A percentile compares a stretch with the other conserved stretches of the same genome.
Conservation (phyloP, 2,329 filamentous ascomycete species). For the Monosporascus sp. region DNA sequence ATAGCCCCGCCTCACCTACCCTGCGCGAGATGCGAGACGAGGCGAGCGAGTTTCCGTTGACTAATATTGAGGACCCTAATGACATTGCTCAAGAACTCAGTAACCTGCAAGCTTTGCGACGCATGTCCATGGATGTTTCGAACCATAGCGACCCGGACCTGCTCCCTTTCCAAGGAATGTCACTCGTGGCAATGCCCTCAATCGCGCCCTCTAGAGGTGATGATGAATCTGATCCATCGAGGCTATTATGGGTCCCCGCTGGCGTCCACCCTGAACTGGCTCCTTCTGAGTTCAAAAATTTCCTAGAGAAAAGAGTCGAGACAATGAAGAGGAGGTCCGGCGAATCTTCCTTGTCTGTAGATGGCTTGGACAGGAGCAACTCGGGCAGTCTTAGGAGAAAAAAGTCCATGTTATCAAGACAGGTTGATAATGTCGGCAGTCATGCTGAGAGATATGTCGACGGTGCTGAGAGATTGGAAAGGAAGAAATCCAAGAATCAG, state of each 20-base stretch:
- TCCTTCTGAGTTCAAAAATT: slow-evolving; percentile 93
- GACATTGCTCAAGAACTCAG: slow-evolving; percentile 89
- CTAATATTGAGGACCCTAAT: slow-evolving; percentile 84
- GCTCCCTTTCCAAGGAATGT: slow-evolving; percentile 62
- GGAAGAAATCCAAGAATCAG: slow-evolving; percentile 58
- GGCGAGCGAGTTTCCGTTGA: slow-evolving; percentile 74
- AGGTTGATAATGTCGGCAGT: slow-evolving; percentile 70
- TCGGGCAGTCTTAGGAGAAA: slow-evolving; percentile 69
- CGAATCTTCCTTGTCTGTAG: slow-evolving; percentile 58
- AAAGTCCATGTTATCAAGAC: slow-evolving; percentile 91
- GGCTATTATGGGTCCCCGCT: slow-evolving; percentile 93
- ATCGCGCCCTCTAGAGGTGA: slow-evolving; percentile 67
- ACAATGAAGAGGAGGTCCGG: slow-evolving; percentile 81
- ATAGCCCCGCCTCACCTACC: slow-evolving; percentile 44
- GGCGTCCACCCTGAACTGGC: slow-evolving; percentile 91
- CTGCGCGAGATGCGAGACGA: slow-evolving; percentile 52
- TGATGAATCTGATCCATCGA: slow-evolving; percentile 81
- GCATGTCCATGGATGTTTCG: slow-evolving; percentile 91
- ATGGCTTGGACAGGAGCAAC: slow-evolving; percentile 47
- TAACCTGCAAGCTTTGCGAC: slow-evolving; percentile 82
- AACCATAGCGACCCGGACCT: slow-evolving; percentile 69
- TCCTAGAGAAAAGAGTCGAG: slow-evolving; percentile 88
- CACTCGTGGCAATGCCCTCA: slow-evolving; percentile 63
- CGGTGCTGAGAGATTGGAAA: slow-evolving; percentile 73
- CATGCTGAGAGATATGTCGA: slow-evolving; percentile 66